A percentile compares a stretch with the other conserved stretches of the same genome.
These are phyloP conservation scores for Coemansia sp. DNA, from an alignment of 192 early-diverging fungal genomes.

Conservation along the genomic window DNA sequence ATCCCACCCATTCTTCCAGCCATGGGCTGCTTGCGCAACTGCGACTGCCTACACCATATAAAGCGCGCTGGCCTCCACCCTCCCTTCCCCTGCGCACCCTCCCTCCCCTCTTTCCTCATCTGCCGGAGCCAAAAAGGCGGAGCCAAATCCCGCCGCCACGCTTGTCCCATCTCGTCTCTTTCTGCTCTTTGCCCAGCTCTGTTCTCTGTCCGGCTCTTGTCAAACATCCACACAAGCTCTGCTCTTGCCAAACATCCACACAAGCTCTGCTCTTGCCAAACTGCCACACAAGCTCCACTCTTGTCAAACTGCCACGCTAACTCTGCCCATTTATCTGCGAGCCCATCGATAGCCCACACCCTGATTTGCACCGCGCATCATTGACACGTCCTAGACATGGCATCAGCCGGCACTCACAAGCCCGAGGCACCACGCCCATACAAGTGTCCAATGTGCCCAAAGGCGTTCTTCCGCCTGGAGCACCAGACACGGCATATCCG, in stretches of 20 bases:
- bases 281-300: neutral
- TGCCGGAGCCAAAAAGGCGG: slow-evolving; percentile 15
- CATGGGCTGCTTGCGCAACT: slow-evolving; percentile 13
- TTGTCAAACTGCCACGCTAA: neutral
- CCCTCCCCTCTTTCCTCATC: slow-evolving; percentile 15
- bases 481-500: slow-evolving; percentile 80
- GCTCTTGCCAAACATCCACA: too few relatives aligned
- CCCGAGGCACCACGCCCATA: slow-evolving; percentile 63
- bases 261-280: neutral
- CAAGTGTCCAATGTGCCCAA: slow-evolving; percentile 71
- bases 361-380: slow-evolving; percentile 7
- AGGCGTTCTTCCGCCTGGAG: slow-evolving; percentile 73
- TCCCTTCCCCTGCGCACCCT: slow-evolving; percentile 15
- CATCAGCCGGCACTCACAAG: slow-evolving; percentile 35
- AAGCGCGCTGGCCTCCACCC: slow-evolving; percentile 26
- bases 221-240: neutral
- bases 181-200: neutral
- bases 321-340: neutral
- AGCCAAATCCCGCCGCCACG: slow-evolving; percentile 1
- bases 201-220: neutral
- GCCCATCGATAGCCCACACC: neutral
- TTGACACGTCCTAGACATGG: slow-evolving; percentile 20
- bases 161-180: neutral
- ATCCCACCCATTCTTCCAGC: slow-evolving; percentile 27
- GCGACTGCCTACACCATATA: slow-evolving; percentile 20